These are phyloP conservation scores for Tetraselmis chui DNA, from an alignment of 139 green algal species.

Conservation along the genomic window DNA sequence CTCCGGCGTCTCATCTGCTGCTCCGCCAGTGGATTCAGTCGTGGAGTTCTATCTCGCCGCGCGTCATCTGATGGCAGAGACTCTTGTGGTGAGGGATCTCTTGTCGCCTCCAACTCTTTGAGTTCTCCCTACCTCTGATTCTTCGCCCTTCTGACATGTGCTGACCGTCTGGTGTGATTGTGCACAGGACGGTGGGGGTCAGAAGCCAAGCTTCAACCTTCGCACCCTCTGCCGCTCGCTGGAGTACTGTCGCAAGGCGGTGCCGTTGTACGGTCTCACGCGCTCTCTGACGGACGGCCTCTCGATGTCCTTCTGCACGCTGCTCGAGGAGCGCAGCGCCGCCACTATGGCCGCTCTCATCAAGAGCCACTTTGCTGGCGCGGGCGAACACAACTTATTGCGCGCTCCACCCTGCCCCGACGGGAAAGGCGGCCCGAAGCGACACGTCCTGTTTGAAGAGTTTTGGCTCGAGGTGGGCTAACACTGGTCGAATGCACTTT, in stretches of 20 bases:
- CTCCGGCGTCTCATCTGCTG: slow-evolving; percentile 11
- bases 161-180: background rate
- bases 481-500: too few relatives aligned
- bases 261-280: slow-evolving; percentile 79
- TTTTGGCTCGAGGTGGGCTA: slow-evolving; percentile 81
- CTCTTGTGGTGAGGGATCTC: background rate
- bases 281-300: slow-evolving; percentile 86
- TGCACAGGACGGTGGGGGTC: slow-evolving; percentile 69
- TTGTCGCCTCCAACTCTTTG: background rate
- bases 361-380: slow-evolving; percentile 19
- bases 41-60: slow-evolving; percentile 91
- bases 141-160: too few relatives aligned
- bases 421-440: slow-evolving; percentile 1
- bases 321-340: slow-evolving; percentile 46
- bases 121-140: too few relatives aligned
- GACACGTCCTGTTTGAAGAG: slow-evolving; percentile 81
- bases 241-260: slow-evolving; percentile 66
- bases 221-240: slow-evolving; percentile 86
- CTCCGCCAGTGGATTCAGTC: slow-evolving; percentile 61
- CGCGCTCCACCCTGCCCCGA: background rate
- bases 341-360: slow-evolving; percentile 35
- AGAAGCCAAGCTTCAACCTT: slow-evolving; percentile 85
- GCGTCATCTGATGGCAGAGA: background rate
- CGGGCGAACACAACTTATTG: background rate
- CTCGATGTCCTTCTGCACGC: slow-evolving; percentile 90